Evolutionary conservation across 2,329 filamentous ascomycete genomes (phyloP).

Genomic region (Calycina herbarum): DNA sequence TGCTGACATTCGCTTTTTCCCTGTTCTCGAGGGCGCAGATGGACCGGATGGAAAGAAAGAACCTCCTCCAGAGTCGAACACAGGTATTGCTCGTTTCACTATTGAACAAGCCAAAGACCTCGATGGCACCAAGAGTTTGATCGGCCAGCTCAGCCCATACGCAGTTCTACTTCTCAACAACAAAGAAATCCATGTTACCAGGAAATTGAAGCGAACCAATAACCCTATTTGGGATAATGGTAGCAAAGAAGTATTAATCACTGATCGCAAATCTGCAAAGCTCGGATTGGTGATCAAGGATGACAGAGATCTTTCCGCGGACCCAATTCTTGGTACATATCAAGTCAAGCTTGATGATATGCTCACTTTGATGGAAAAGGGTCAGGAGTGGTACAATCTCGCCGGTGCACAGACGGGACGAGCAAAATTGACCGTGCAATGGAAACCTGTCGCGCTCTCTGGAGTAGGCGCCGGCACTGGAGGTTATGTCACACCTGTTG

Average conservation of each 20-base stretch:
- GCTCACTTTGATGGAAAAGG: constrained; percentile 85
- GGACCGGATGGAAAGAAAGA: constrained; percentile 75
- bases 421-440: constrained; percentile 87
- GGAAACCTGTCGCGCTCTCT: constrained; percentile 89
- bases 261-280: constrained; percentile 86
- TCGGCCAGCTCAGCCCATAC: constrained; percentile 90
- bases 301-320: constrained; percentile 79
- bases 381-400: constrained; percentile 95
- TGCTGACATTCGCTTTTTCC: constrained; percentile 91
- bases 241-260: constrained; percentile 91
- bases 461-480: constrained; percentile 75
- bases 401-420: constrained; percentile 78
- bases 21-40: constrained; percentile 73
- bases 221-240: constrained; percentile 95
- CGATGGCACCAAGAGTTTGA: constrained; percentile 86
- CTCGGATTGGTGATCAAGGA: constrained; percentile 94
- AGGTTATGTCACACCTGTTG: constrained; percentile 90
- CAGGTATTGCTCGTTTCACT: constrained; percentile 90
- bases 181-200: constrained; percentile 84
- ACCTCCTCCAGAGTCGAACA: constrained; percentile 84
- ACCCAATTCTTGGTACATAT: constrained; percentile 86
- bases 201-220: constrained; percentile 94
- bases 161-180: constrained; percentile 85
- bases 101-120: constrained; percentile 96
- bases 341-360: constrained; percentile 96